Evolutionary conservation across 192 early-diverging fungal species (phyloP).

Genomic region (Coemansia sp.): DNA sequence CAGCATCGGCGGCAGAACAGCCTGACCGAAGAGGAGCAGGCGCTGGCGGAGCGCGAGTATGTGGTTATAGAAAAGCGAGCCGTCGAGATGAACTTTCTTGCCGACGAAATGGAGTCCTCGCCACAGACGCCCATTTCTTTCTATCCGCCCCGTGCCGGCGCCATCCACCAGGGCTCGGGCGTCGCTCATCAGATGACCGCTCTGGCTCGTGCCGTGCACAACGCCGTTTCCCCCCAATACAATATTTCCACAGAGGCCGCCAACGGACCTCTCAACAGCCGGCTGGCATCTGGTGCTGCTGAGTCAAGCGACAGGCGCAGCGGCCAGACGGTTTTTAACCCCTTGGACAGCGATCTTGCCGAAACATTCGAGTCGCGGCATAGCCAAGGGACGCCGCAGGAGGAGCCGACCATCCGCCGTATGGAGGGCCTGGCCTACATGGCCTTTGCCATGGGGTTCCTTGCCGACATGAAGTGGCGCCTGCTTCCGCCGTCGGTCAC

Average conservation of each 20-base stretch:
- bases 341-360: constrained; percentile 31
- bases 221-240: constrained; percentile 43
- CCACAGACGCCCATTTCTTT: constrained; percentile 40
- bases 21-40: constrained; percentile 52
- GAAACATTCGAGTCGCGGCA: constrained; percentile 48
- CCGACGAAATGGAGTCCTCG: constrained; percentile 62
- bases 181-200: constrained; percentile 51
- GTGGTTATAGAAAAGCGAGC: constrained; percentile 70
- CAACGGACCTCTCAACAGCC: constrained; percentile 33
- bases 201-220: constrained; percentile 43
- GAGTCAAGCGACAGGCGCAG: constrained; percentile 4
- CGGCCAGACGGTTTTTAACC: constrained; percentile 34
- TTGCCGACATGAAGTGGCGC: constrained; percentile 55
- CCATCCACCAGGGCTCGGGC: constrained; percentile 28
- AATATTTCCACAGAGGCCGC: constrained; percentile 39
- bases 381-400: constrained; percentile 30
- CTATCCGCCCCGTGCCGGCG: constrained; percentile 43
- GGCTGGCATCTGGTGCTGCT: not conserved
- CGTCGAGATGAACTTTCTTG: constrained; percentile 71
- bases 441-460: constrained; percentile 66
- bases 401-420: constrained; percentile 57
- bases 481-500: constrained; percentile 23
- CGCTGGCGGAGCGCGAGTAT: constrained; percentile 64
- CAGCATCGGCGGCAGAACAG: constrained; percentile 15
- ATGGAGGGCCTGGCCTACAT: constrained; percentile 72